Evolutionary conservation across 345 rosid genomes (phyloP), one percentile per base, ranked within the genome.

Genomic region (Zanthoxylum bungeanum): DNA sequence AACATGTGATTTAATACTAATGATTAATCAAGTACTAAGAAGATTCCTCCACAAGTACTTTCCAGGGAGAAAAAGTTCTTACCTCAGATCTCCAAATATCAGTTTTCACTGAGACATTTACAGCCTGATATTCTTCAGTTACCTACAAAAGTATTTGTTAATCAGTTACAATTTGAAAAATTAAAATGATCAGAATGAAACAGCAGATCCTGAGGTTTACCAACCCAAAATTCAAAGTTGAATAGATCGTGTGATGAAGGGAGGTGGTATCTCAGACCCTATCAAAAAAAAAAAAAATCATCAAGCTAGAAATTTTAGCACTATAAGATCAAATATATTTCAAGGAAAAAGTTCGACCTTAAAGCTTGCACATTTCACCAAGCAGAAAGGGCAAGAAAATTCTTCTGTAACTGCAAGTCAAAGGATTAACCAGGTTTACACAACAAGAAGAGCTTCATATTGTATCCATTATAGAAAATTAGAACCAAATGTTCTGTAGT

Each of bases 141-240:
- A 93, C 91, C 99, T 96, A 71, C 77, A 80, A 73, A 33, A 66
- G 56, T 52, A 68, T 12, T 51, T 77, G 56, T 46, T 73, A 64
- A 69, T 77, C 71, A 78, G 71, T 66, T 68, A 56, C 10, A 28
- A 36, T 51, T 63, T 71, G 59, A 27, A 79, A 64, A 37, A 60
- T 64, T 53, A 76, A 78, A 71, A 51, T 28, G 17, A 72, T 59
- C 55, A 71, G 10, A 70, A 71, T 28, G 21, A 37, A 24, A 74
- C 49, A 24, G 61, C 51, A 69, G 85, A 85, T 75, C 84, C 80
- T 66, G 84, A 90, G 79, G 89, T 86, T 88, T 84, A 93, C 99
- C 79, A 89, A 96, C 99, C 99, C 98, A 91, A 84, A 93, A 96
- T 85, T 96, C 98, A 82, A 89, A 96, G 81, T 85, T 76, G 86